Percentiles rank a stretch among this genome's conserved stretches.
These are phyloP conservation scores for Nephelium lappaceum DNA, from an alignment of 345 rosid genomes.

Conservation along the genomic window DNA sequence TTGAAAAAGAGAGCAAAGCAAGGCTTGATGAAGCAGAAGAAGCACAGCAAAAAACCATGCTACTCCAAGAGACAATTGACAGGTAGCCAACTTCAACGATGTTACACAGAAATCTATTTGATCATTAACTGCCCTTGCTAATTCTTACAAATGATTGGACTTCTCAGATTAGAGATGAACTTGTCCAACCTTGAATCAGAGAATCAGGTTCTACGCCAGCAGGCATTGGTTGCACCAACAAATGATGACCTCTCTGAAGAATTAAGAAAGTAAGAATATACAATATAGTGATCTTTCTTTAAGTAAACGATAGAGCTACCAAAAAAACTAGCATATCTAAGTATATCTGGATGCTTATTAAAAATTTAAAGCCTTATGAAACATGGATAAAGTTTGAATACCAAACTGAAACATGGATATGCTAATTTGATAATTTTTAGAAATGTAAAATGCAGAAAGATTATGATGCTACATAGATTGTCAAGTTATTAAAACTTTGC, in stretches of 20 bases:
- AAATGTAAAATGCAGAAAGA: neutral
- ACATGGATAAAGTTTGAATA: neutral
- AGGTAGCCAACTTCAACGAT: slow-evolving; percentile 36
- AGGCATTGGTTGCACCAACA: slow-evolving; percentile 53
- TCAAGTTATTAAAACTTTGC: neutral
- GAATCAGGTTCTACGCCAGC: slow-evolving; percentile 72
- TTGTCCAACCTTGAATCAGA: slow-evolving; percentile 64
- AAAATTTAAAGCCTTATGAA: neutral
- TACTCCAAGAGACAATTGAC: slow-evolving; percentile 49
- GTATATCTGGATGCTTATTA: neutral
- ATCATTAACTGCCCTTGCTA: slow-evolving; percentile 11
- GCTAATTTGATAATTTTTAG: neutral
- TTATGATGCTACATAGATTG: neutral
- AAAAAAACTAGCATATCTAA: neutral
- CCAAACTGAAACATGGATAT: neutral
- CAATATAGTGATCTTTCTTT: neutral
- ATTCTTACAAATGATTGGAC: slow-evolving; percentile 15
- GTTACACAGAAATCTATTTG: slow-evolving; percentile 11
- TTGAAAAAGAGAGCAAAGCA: slow-evolving; percentile 42
- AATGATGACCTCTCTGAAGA: slow-evolving; percentile 44
- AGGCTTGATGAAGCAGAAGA: slow-evolving; percentile 53
- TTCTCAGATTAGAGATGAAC: slow-evolving; percentile 50
- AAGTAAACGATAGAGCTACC: neutral
- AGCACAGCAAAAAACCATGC: slow-evolving; percentile 46
- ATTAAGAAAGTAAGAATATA: slow-evolving; percentile 38